phyloP scores from a whole-genome alignment of 1,284 basidiomycete genomes.

The Ganoderma lucidum region DNA sequence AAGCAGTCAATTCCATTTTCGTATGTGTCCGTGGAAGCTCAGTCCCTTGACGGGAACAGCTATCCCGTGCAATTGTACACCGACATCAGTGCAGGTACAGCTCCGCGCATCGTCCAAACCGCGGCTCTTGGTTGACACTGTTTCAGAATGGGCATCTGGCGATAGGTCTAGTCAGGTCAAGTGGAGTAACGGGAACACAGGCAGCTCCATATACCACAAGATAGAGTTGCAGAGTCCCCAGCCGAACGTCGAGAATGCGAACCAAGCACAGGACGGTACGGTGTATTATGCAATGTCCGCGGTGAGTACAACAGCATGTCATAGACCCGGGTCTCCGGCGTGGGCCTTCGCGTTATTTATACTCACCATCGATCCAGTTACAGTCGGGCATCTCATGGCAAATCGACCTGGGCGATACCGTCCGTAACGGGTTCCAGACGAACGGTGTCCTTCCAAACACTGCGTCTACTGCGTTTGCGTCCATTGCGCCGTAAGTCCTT shows the following conservation, averaged over 20 bases:
- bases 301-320: constrained; percentile 12
- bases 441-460: constrained; percentile 26
- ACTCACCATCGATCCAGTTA: constrained; percentile 9
- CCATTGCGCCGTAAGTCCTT: constrained; percentile 26
- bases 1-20: constrained; percentile 46
- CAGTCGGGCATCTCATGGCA: constrained; percentile 29
- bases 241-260: constrained; percentile 25
- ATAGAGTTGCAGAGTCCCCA: constrained; percentile 28
- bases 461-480: constrained; percentile 20
- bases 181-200: constrained; percentile 26
- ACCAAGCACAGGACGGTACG: constrained; percentile 36
- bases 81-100: constrained; percentile 43
- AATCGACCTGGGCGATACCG: constrained; percentile 19
- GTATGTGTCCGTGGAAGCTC: constrained; percentile 42
- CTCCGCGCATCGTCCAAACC: neutral
- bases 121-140: neutral
- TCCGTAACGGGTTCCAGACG: constrained; percentile 25
- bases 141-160: constrained; percentile 33
- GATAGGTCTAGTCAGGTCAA: constrained; percentile 21
- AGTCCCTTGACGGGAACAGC: constrained; percentile 39
- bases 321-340: neutral
- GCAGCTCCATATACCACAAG: constrained; percentile 29
- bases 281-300: constrained; percentile 34
- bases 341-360: neutral
- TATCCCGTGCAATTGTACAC: constrained; percentile 46